Evolutionary conservation across 345 rosid genomes (phyloP).

Genomic region (Heritiera fomes): DNA sequence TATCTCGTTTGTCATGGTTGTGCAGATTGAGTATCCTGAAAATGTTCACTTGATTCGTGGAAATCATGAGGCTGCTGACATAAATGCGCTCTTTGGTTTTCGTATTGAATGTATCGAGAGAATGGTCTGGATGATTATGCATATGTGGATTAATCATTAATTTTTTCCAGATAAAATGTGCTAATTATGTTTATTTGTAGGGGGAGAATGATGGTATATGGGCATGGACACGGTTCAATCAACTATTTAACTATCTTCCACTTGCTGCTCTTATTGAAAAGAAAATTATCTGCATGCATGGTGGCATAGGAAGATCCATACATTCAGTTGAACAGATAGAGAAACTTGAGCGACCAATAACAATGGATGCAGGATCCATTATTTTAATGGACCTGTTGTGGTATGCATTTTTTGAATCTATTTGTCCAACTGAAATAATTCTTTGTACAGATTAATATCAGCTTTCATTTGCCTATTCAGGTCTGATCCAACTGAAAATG

Average conservation of each 20-base stretch:
- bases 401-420: constrained; percentile 38
- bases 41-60: constrained; percentile 94
- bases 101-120: constrained; percentile 96
- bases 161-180: constrained; percentile 11
- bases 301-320: constrained; percentile 96
- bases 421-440: constrained; percentile 6
- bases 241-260: constrained; percentile 88
- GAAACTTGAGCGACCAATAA: constrained; percentile 93
- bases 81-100: constrained; percentile 97
- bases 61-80: constrained; percentile 98
- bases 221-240: constrained; percentile 99
- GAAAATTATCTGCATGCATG: constrained; percentile 98
- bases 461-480: constrained; percentile 40
- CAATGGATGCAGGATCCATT: constrained; percentile 94
- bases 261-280: constrained; percentile 98
- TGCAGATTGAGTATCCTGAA: constrained; percentile 94
- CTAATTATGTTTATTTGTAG: constrained; percentile 36
- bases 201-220: constrained; percentile 96
- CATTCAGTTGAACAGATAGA: constrained; percentile 89
- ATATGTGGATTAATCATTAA: background rate
- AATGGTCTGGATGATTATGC: constrained; percentile 56
- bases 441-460: background rate
- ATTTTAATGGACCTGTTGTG: constrained; percentile 91
- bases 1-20: constrained; percentile 25
- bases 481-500: constrained; percentile 99